Evolutionary conservation across 495 filamentous ascomycete species (phyloP).

Genomic region (Penicillium salamii): DNA sequence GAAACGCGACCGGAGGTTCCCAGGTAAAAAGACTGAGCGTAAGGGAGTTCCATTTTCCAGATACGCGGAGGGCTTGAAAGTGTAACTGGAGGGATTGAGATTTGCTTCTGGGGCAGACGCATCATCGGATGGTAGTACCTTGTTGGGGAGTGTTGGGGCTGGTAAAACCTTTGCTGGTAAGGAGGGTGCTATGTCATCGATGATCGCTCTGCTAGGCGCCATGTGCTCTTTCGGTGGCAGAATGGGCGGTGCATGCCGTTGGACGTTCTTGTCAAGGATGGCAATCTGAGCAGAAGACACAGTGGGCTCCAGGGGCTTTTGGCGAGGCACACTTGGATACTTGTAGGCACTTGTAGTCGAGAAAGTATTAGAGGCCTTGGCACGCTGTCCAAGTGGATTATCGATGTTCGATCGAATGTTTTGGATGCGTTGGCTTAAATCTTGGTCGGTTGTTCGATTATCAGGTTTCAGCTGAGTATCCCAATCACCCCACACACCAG

Average conservation of each 20-base stretch:
- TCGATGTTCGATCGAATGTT: slow-evolving; percentile 40
- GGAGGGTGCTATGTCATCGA: slow-evolving; percentile 21
- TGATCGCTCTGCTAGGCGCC: slow-evolving; percentile 15
- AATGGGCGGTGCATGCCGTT: slow-evolving; percentile 41
- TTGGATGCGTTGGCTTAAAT: slow-evolving; percentile 49
- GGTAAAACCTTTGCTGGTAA: slow-evolving; percentile 30
- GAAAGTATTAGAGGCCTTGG: slow-evolving; percentile 12
- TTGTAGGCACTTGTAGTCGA: slow-evolving; percentile 33
- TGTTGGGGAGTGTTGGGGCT: slow-evolving; percentile 28
- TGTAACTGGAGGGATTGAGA: slow-evolving; percentile 54
- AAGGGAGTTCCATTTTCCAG: slow-evolving; percentile 85
- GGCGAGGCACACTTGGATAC: slow-evolving; percentile 55
- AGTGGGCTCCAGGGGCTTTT: slow-evolving; percentile 29
- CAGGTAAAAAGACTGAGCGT: slow-evolving; percentile 82
- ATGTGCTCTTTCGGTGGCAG: slow-evolving; percentile 49
- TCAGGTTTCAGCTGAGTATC: slow-evolving; percentile 37
- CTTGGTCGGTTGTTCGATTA: slow-evolving; percentile 24
- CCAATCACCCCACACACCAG: slow-evolving; percentile 65
- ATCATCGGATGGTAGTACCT: slow-evolving; percentile 33
- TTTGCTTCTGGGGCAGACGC: slow-evolving; percentile 23
- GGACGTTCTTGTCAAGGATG: slow-evolving; percentile 21
- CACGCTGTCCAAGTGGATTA: slow-evolving; percentile 7
- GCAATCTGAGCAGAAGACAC: slow-evolving; percentile 16
- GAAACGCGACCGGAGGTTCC: slow-evolving; percentile 68
- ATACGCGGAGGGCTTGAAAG: slow-evolving; percentile 82